Conservation (phyloP, 768 basidiomycete genomes). For the Tulasnella sp. region DNA sequence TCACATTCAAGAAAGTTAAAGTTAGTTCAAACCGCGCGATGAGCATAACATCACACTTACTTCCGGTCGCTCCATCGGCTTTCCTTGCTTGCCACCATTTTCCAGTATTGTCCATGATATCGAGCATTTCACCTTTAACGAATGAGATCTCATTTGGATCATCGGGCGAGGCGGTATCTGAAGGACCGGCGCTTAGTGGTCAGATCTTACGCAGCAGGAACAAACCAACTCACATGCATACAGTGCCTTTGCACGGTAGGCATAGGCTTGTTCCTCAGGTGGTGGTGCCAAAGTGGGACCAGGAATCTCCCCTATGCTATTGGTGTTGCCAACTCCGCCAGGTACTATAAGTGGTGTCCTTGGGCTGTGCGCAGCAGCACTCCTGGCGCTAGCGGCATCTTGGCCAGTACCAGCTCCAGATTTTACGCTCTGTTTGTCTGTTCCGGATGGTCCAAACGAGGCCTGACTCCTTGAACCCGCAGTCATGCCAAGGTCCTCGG, state of each 20-base stretch:
- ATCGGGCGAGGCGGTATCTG: constrained; percentile 87
- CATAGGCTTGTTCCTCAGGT: constrained; percentile 46
- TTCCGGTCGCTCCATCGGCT: constrained; percentile 41
- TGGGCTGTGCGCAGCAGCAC: constrained; percentile 27
- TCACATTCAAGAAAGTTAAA: not conserved
- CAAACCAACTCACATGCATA: constrained; percentile 59
- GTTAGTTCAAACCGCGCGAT: not conserved
- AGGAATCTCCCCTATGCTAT: constrained; percentile 36
- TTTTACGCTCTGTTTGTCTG: not conserved
- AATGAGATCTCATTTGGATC: constrained; percentile 97
- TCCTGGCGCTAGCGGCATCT: constrained; percentile 4
- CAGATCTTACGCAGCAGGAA: constrained; percentile 11
- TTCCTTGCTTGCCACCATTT: constrained; percentile 90
- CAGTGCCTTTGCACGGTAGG: constrained; percentile 74
- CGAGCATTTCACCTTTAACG: constrained; percentile 79
- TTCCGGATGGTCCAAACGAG: not conserved
- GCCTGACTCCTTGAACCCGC: constrained; percentile 4
- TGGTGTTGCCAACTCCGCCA: constrained; percentile 40
- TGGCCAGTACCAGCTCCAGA: not conserved
- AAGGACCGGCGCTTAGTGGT: constrained; percentile 18
- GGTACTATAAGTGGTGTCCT: constrained; percentile 36
- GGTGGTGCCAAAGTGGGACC: constrained; percentile 42
- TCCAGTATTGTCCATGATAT: constrained; percentile 83
- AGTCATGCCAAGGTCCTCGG: not conserved
- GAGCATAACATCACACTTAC: constrained; percentile 13